Base-by-base conservation (phyloP, 441 rosid species). In the Adansonia gregorii region DNA sequence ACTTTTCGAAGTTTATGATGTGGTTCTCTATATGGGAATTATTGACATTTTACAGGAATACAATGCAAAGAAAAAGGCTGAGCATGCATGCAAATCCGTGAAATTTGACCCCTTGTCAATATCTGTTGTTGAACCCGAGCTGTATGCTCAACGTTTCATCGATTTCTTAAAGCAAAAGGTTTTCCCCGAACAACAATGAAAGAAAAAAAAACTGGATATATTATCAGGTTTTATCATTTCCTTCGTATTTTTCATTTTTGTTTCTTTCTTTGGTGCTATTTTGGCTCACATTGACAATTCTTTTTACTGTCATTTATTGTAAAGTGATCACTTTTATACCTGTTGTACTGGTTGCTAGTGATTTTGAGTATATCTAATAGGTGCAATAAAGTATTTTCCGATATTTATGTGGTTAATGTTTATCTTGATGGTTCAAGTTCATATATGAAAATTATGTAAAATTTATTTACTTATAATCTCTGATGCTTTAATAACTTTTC, bases 1-100 rank as follows among this genome's bases (percentile, higher is more conserved):
- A 81, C 94, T 89, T 41, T 91, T 89, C 54, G 94, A 93, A 88
- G 89, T 93, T 14, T 93, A 89, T 17, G 98, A 96, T 35, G 99
- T 94, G 39, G 98, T 96, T 78, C 92, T 96, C n/a, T 96, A 89
- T 86, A 89, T 96, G 97, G 99, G 99, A 52, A 85, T 94, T 65
- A 94, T 94, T 15, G 98, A 96, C 81, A 89, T 96, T 78, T 70
- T 96, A 78, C 99, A 96, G 86, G 90, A 87, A 59, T 96, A 94
- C 86, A 94, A 89, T 76, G 68, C 84, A 85, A 93, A 82, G 83
- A 96, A 94, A 85, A 93, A 81, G 83, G 76, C 86, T 0, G 98
- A 96, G 87, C 87, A 85, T 71, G 85, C 89, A 6, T 89, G 81
- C 85, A 96, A 94, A 80, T 93, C 98, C 2, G 61, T 93, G 81